Evolutionary conservation across 2,329 filamentous ascomycete genomes (phyloP).

Genomic region (Aspergillus sp.): DNA sequence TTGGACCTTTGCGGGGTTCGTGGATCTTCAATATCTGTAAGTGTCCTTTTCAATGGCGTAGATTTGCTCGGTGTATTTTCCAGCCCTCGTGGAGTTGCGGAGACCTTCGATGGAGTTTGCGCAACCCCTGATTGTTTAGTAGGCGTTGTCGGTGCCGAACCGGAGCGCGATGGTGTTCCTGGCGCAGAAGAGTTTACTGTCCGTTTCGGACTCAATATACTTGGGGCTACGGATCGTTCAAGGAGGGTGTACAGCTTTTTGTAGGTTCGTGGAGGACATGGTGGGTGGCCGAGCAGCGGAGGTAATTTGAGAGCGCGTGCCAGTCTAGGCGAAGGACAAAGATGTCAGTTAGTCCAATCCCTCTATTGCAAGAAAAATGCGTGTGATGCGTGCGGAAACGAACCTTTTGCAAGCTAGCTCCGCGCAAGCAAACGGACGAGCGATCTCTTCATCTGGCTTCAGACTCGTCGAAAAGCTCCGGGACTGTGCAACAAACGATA

Average conservation of each 20-base stretch:
- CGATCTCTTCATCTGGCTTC: constrained; percentile 85
- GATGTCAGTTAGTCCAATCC: not conserved
- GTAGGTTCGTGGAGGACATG: constrained; percentile 79
- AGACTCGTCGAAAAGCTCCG: constrained; percentile 75
- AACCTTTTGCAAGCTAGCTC: constrained; percentile 88
- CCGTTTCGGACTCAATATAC: constrained; percentile 41
- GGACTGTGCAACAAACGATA: constrained; percentile 78
- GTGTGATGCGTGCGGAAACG: not conserved
- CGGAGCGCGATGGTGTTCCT: constrained; percentile 34
- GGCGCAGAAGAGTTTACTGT: constrained; percentile 39
- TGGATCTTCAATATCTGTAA: constrained; percentile 26
- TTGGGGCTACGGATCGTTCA: constrained; percentile 65
- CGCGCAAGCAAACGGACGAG: constrained; percentile 80
- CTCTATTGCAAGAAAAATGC: not conserved
- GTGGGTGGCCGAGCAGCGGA: constrained; percentile 73
- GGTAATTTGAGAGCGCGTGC: constrained; percentile 78
- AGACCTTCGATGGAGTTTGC: constrained; percentile 35
- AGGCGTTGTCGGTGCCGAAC: constrained; percentile 46
- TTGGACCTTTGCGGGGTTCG: constrained; percentile 27
- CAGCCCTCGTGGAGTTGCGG: constrained; percentile 35
- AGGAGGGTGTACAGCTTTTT: constrained; percentile 82
- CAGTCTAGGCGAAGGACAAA: constrained; percentile 57
- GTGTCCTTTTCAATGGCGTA: constrained; percentile 39
- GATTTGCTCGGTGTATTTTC: constrained; percentile 53
- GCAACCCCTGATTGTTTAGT: constrained; percentile 30